Evolutionary conservation across 192 early-diverging fungal species (phyloP).

Genomic region (Geranomyces michiganensis): DNA sequence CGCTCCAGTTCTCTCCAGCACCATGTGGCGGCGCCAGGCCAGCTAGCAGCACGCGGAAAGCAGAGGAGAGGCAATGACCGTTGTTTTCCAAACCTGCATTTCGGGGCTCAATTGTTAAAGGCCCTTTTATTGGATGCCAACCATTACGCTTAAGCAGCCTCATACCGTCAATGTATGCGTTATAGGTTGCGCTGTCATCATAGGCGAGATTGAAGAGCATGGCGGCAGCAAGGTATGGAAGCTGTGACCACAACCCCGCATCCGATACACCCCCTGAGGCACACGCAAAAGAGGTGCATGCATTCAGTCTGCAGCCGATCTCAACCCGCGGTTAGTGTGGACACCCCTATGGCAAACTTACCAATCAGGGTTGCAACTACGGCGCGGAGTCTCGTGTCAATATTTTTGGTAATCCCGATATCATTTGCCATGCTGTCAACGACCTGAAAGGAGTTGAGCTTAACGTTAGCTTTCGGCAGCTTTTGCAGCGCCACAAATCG

Average conservation of each 20-base stretch:
- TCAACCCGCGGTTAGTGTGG: too few species aligned
- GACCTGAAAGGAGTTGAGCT: conserved; percentile 5
- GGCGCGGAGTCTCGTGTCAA: not conserved
- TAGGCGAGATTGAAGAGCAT: conserved; percentile 23
- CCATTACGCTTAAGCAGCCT: not conserved
- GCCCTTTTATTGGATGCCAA: too few species aligned
- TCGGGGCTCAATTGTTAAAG: not conserved
- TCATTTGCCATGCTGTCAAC: conserved; percentile 20
- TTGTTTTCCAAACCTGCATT: conserved; percentile 19
- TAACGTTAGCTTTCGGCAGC: too few species aligned
- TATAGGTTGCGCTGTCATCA: conserved; percentile 34
- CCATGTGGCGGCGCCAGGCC: not conserved
- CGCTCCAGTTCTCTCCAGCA: not conserved
- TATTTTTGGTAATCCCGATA: conserved; percentile 1
- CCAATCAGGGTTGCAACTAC: conserved; percentile 2
- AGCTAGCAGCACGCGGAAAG: conserved; percentile 12
- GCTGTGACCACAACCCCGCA: conserved; percentile 27
- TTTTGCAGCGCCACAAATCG: too few species aligned
- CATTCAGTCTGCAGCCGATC: not conserved
- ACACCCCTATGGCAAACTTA: too few species aligned
- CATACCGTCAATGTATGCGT: conserved; percentile 31
- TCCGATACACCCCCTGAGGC: conserved; percentile 7
- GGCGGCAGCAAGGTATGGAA: conserved; percentile 33
- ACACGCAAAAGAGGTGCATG: not conserved
- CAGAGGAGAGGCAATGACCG: conserved; percentile 15